Conservation (phyloP, 129 eudicot species). For the Escallonia rubra region DNA sequence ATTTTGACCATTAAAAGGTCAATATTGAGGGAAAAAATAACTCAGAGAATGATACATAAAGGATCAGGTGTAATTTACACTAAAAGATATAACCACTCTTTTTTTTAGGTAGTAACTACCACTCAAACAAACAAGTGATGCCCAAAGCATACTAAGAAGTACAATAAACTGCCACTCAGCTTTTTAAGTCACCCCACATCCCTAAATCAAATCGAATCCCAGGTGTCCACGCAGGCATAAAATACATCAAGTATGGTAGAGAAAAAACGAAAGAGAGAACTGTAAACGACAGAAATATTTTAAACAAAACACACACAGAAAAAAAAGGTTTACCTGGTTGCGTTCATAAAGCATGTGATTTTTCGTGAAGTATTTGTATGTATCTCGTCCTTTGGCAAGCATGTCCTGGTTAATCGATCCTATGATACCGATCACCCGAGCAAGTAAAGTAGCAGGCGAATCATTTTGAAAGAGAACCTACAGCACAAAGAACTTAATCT, state of each 20-base stretch:
- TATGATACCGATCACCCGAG: constrained; percentile 90
- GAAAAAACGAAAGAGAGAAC: neutral
- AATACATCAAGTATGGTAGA: neutral
- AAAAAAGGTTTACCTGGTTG: constrained; percentile 60
- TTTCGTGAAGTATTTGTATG: constrained; percentile 89
- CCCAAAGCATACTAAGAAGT: too few species aligned
- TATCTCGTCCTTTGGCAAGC: constrained; percentile 95
- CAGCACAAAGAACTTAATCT: constrained; percentile 11
- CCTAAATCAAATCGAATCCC: too few species aligned
- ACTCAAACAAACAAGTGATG: too few species aligned
- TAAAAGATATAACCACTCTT: too few species aligned
- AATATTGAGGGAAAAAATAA: too few species aligned
- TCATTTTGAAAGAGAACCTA: constrained; percentile 98
- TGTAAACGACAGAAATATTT: neutral
- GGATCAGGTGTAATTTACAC: too few species aligned
- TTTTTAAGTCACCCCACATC: too few species aligned
- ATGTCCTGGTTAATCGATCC: constrained; percentile 76
- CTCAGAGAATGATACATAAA: too few species aligned
- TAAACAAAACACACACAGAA: neutral
- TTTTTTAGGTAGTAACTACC: too few species aligned
- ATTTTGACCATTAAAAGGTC: too few species aligned
- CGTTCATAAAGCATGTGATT: constrained; percentile 98
- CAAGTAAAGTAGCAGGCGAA: constrained; percentile 97
- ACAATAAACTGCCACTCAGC: too few species aligned
- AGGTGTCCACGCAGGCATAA: too few species aligned